A percentile compares a stretch with the other conserved stretches of the same genome.
These are phyloP conservation scores for Amanita rubescens DNA, from an alignment of 768 basidiomycete species.

Conservation along the genomic window DNA sequence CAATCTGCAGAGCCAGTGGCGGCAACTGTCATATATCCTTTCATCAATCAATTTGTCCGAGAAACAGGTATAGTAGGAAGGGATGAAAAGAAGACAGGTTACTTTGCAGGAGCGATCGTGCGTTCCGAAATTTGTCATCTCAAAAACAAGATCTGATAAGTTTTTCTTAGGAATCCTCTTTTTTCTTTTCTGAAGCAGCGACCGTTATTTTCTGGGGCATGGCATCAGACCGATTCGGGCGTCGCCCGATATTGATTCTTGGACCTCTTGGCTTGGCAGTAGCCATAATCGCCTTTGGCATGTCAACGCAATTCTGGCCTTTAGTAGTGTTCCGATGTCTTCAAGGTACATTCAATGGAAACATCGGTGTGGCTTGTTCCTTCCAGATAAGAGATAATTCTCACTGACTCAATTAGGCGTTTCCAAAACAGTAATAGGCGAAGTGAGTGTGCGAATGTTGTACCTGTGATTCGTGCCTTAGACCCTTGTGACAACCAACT, in stretches of 20 bases:
- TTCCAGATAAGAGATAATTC: slow-evolving; percentile 21
- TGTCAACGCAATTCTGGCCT: slow-evolving; percentile 31
- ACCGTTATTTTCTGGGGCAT: slow-evolving; percentile 40
- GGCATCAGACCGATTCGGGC: slow-evolving; percentile 35
- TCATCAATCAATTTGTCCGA: slow-evolving; percentile 30
- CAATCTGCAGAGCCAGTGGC: slow-evolving; percentile 31
- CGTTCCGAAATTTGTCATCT: slow-evolving; percentile 4
- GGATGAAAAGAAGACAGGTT: slow-evolving; percentile 31
- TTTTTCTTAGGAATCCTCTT: slow-evolving; percentile 32
- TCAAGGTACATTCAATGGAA: slow-evolving; percentile 7
- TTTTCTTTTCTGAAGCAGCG: slow-evolving; percentile 35
- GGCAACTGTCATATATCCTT: slow-evolving; percentile 32
- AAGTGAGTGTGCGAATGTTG: neutral
- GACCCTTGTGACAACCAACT: slow-evolving; percentile 11
- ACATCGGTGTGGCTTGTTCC: neutral
- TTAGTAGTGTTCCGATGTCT: slow-evolving; percentile 15
- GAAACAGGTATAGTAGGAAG: slow-evolving; percentile 28
- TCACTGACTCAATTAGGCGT: slow-evolving; percentile 22
- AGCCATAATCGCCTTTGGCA: slow-evolving; percentile 34
- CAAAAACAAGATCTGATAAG: neutral
- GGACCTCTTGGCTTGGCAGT: slow-evolving; percentile 35
- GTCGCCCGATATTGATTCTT: slow-evolving; percentile 34
- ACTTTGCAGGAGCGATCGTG: slow-evolving; percentile 35
- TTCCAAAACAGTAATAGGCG: neutral
- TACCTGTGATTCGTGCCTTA: slow-evolving; percentile 25